A percentile compares a stretch with the other conserved stretches of the same genome.
Evolutionary conservation across 352 stramenopile species (phyloP).

Genomic region (Saprolegnia parasitica): DNA sequence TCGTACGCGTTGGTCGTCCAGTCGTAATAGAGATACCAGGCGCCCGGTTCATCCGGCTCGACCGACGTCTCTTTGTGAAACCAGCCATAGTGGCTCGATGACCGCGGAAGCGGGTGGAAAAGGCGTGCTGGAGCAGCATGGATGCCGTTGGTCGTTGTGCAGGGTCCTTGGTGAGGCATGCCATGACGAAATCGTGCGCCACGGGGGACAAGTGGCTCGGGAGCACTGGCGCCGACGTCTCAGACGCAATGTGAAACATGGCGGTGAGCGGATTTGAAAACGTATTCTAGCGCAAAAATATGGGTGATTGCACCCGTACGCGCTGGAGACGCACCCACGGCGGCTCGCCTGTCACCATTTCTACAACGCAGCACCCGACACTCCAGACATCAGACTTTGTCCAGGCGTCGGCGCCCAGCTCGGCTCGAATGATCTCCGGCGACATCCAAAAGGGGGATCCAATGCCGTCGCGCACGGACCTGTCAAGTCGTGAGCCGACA

Average conservation of each 20-base stretch:
- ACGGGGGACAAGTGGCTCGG: constrained; percentile 39
- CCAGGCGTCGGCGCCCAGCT: constrained; percentile 66
- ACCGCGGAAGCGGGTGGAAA: constrained; percentile 39
- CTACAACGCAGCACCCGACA: constrained; percentile 84
- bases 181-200: constrained; percentile 44
- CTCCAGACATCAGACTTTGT: constrained; percentile 89
- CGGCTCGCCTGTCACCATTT: constrained; percentile 84
- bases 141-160: constrained; percentile 64
- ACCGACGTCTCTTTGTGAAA: constrained; percentile 8
- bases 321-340: constrained; percentile 60
- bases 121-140: constrained; percentile 84
- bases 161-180: constrained; percentile 64
- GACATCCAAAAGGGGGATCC: constrained; percentile 95
- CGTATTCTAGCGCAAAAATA: constrained; percentile 40
- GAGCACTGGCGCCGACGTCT: constrained; percentile 45
- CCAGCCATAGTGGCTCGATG: constrained; percentile 5
- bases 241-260: constrained; percentile 81
- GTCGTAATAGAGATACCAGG: constrained; percentile 16
- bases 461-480: constrained; percentile 63
- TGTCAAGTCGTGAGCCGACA: background rate
- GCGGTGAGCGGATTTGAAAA: constrained; percentile 70
- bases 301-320: background rate
- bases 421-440: constrained; percentile 89
- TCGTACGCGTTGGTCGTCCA: background rate
- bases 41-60: background rate